Base-by-base conservation (phyloP, 1,139 yeast species). In the Debaryomycetaceae sp. region DNA sequence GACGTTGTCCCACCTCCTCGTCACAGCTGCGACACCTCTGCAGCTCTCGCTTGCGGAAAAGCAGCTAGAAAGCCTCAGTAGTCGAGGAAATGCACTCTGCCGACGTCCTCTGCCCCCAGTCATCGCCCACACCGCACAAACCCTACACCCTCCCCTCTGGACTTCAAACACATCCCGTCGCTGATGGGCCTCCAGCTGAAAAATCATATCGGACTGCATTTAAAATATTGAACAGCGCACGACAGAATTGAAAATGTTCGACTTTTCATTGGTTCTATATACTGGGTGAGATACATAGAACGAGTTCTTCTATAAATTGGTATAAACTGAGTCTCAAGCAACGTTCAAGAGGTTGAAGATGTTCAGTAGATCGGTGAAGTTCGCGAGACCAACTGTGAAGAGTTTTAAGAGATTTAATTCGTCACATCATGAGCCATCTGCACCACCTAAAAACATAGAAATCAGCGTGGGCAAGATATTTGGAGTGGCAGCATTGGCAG, bases 401-500 rank as follows among this genome's bases (percentile, higher is more conserved):
- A 34, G 27, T 23, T 50, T 58, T 50, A 66, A 55, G 53, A 62
- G 76, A 56, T 66, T 57, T 58, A 68, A 69, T 58, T 63, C 72
- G 35, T 52, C 62, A 24, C 65, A 59, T 46, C 63, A 57, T 43
- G 60, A 59, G 43, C 60, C 59, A 34, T 59, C 60, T 34, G 63
- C 60, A 31, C 57, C 62, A 45, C 49, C 53, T n/a, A 63, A 69
- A 56, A 67, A 66, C 38, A 54, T 63, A 34, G 78, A 72, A 54
- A 63, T 72, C 51, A 70, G 67, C 48, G 54, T 71, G 43, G 61
- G 73, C 50, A 72, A 69, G 50, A 69, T 72, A 41, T 68, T 72
- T 50, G 76, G 75, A 34, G 57, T 70, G 27, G 78, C 76, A 39
- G 68, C 72, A 9, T 54, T 68, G 42, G 69, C 68, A 23, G 78